These are phyloP conservation scores for Pedinophyceae sp. DNA, from an alignment of 139 green algal genomes.

Conservation along the genomic window DNA sequence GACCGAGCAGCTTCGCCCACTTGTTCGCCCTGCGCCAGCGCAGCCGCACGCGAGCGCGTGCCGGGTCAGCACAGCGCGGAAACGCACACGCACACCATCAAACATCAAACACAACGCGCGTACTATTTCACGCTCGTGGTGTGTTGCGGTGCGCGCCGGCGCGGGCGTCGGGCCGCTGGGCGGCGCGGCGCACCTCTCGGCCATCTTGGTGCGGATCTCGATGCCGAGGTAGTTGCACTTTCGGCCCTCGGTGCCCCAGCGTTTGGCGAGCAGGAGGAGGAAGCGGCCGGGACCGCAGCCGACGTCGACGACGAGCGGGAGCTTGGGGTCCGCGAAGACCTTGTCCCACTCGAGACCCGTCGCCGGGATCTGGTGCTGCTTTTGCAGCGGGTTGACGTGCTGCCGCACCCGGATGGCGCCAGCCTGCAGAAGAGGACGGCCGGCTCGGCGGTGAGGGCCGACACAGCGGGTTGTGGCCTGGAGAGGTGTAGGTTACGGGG, in stretches of 20 bases:
- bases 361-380: slow-evolving; percentile 15
- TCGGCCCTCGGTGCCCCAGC: slow-evolving; percentile 1
- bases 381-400: slow-evolving; percentile 66
- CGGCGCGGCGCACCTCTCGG: no score
- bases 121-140: no score
- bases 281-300: slow-evolving; percentile 66
- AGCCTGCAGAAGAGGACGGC: slow-evolving; percentile 12
- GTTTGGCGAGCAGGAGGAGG: slow-evolving; percentile 30
- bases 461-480: no score
- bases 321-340: slow-evolving; percentile 27
- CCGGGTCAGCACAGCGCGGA: no score
- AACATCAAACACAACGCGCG: no score
- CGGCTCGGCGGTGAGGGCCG: no score
- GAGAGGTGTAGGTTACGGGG: no score
- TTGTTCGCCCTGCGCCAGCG: no score
- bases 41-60: not conserved
- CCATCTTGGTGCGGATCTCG: slow-evolving; percentile 58
- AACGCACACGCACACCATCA: no score
- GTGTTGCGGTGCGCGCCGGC: no score
- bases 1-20: slow-evolving; percentile 35
- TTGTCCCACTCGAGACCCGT: slow-evolving; percentile 26
- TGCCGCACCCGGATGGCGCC: slow-evolving; percentile 39
- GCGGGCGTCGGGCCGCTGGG: no score
- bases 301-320: slow-evolving; percentile 64
- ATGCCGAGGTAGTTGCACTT: slow-evolving; percentile 77